Base-by-base conservation (phyloP, 129 eudicot genomes). In the Saussurea involucrata region DNA sequence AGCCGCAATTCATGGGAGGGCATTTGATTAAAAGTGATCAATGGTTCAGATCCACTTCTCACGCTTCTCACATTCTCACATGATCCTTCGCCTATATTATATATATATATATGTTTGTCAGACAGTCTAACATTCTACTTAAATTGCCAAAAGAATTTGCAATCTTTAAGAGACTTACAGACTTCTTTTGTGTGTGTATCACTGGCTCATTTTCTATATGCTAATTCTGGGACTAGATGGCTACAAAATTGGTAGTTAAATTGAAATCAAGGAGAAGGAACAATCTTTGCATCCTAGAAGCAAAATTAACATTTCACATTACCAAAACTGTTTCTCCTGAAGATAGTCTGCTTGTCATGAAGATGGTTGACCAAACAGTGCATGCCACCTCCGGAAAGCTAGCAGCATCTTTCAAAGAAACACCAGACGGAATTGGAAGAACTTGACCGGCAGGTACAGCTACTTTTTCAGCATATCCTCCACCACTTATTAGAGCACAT, bases 311-410 rank as follows among this genome's bases (percentile, higher is more conserved):
- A 20, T 29, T 34, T 36, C 6, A 85, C 68, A 68, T 72, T 92
- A 92, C 98, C 96, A 92, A 77, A 82, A 90, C 88, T 8, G 95
- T 88, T 80, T 95, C 99, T 58, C 95, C 99, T 6, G 90, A 18
- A 44, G 96, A 79, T n/a, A 95, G 87, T 73, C 68, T 83, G 88
- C 99, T 95, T 82, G 80, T 92, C 99, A 95, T 95, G 70, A 95
- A 95, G 58, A 95, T 90, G 21, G 99, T 92, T 71, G 96, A 95
- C 99, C 97, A 95, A 65, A 95, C 97, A 8, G 99, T 95, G 83
- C 99, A 92, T 22, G 91, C 99, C 46, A 95, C 97, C 89, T 95
- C 99, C 0, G 99, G 99, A 57, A 95, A 90, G 85, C 90, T 85
- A 73, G 99, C 97, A 73, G 99, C 96, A 78, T 95, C 99, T 78